Evolutionary conservation across 2,329 filamentous ascomycete species (phyloP).

Genomic region (Fusarium sp.): DNA sequence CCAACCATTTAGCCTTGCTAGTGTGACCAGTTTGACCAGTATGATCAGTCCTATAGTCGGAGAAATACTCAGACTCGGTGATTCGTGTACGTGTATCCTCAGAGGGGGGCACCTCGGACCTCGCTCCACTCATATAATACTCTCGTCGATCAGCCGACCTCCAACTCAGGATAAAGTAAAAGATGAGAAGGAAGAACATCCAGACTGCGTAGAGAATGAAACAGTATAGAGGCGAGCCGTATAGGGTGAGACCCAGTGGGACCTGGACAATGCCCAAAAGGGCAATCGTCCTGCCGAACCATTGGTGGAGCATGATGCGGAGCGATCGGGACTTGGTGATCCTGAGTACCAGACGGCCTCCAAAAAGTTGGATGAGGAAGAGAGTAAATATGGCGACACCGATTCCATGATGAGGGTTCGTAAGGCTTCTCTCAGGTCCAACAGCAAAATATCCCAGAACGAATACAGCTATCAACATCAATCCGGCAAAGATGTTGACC

Average conservation of each 20-base stretch:
- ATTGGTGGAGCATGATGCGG: constrained; percentile 81
- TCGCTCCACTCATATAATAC: constrained; percentile 67
- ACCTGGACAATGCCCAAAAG: constrained; percentile 89
- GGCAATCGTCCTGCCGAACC: constrained; percentile 82
- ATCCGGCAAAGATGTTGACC: constrained; percentile 75
- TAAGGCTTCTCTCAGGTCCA: constrained; percentile 75
- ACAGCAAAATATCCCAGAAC: constrained; percentile 84
- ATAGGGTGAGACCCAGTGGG: constrained; percentile 88
- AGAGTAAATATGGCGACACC: constrained; percentile 82
- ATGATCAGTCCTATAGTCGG: constrained; percentile 48
- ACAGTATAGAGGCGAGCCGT: constrained; percentile 85
- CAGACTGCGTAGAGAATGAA: constrained; percentile 90
- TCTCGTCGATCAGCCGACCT: constrained; percentile 67
- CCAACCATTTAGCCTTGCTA: constrained; percentile 60
- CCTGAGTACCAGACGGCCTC: constrained; percentile 72
- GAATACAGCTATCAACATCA: constrained; percentile 78
- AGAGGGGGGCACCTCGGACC: constrained; percentile 67
- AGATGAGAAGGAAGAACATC: constrained; percentile 76
- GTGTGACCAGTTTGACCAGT: constrained; percentile 26
- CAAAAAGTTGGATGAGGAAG: constrained; percentile 77
- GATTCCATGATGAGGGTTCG: constrained; percentile 88
- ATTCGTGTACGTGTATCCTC: constrained; percentile 55
- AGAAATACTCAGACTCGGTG: constrained; percentile 56
- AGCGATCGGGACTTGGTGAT: constrained; percentile 63
- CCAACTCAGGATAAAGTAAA: constrained; percentile 86